Conservation (phyloP, 192 early-diverging fungal species). For the Geranomyces variabilis region DNA sequence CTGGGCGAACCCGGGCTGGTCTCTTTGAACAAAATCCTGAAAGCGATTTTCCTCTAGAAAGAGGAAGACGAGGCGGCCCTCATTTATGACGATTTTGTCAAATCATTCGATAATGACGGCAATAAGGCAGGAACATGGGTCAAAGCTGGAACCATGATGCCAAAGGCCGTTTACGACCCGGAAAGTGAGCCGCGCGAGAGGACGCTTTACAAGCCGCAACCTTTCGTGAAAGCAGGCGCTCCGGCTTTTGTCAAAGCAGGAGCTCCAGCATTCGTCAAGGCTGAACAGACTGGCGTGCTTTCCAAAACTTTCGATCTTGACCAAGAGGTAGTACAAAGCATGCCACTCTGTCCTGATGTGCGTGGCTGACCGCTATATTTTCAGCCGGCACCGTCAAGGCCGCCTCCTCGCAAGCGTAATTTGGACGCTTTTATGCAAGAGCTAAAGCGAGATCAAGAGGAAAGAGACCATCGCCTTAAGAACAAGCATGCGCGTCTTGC, state of each 20-base stretch:
- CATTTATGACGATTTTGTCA: constrained; percentile 79
- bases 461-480: constrained; percentile 54
- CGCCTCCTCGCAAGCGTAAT: constrained; percentile 75
- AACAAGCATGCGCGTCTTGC: constrained; percentile 43
- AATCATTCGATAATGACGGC: constrained; percentile 72
- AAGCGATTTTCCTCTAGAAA: constrained; percentile 41
- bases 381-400: constrained; percentile 9
- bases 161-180: constrained; percentile 16
- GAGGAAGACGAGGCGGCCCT: constrained; percentile 78
- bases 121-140: constrained; percentile 46
- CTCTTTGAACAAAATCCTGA: background rate
- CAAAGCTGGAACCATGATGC: constrained; percentile 43
- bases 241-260: constrained; percentile 5
- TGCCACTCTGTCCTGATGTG: too few species aligned
- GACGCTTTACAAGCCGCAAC: constrained; percentile 36
- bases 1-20: background rate
- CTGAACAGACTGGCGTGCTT: background rate
- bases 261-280: background rate
- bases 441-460: constrained; percentile 77
- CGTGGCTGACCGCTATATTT: too few species aligned
- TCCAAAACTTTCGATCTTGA: too few species aligned
- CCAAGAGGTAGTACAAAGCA: too few species aligned
- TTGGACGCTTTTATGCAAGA: constrained; percentile 85
- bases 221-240: constrained; percentile 28
- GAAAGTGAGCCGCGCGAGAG: constrained; percentile 13